These are phyloP conservation scores for Alternaria panax DNA, from an alignment of 2,329 filamentous ascomycete species.

Conservation along the genomic window DNA sequence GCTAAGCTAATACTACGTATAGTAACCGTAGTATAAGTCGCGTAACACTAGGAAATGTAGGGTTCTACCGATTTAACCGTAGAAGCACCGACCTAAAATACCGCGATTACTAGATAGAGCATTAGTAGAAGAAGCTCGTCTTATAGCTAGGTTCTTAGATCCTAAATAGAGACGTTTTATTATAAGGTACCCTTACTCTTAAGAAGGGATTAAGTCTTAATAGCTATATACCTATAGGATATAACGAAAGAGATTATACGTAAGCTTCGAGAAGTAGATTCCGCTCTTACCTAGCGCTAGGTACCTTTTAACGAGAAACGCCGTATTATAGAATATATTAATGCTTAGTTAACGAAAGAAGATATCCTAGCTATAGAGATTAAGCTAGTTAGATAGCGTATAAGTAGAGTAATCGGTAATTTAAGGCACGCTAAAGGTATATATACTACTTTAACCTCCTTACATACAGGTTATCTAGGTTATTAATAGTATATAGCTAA, in stretches of 20 bases:
- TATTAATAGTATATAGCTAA: background rate
- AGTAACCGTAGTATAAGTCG: background rate
- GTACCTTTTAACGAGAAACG: background rate
- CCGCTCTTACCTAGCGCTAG: background rate
- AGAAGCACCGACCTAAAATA: background rate
- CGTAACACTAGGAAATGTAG: background rate
- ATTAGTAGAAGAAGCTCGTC: background rate
- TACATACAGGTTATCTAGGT: background rate
- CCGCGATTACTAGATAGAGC: background rate
- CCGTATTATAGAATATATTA: background rate
- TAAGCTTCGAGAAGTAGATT: background rate
- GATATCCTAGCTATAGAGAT: background rate
- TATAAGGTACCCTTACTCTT: background rate
- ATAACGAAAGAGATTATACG: background rate
- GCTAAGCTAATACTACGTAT: background rate
- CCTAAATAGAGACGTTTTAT: slow-evolving; percentile 3
- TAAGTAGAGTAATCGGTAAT: slow-evolving; percentile 3
- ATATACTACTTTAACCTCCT: background rate
- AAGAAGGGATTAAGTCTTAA: background rate
- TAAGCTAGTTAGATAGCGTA: slow-evolving; percentile 2
- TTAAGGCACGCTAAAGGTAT: background rate
- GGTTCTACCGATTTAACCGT: background rate
- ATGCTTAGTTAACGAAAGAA: background rate
- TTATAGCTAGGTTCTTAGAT: background rate
- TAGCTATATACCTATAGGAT: background rate